Evolutionary conservation across 345 rosid species (phyloP), one percentile per base, ranked within the genome.

Genomic region (Euclidium syriacum): DNA sequence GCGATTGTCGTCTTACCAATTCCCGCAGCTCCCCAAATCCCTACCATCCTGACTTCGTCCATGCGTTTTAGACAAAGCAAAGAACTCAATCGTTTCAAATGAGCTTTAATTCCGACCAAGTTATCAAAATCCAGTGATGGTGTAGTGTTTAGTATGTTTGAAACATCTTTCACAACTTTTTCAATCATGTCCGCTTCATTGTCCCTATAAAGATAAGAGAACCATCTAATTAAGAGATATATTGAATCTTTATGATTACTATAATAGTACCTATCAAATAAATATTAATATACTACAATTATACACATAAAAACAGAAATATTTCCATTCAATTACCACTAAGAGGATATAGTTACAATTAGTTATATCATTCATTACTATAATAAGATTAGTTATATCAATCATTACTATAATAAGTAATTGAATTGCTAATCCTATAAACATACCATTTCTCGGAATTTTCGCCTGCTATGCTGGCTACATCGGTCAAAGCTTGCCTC

Each of bases 51-150:
- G 10, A 58, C 63, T 20, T 40, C 63, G 20, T 40, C 26, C 6
- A 46, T 10, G 3, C 19, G 5, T 25, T 25, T 17, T 4, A 40
- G 25, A 24, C 23, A 15, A 15, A 58, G 49, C 32, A 39, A 24
- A 20, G 32, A 20, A 20, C 7, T 24, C 22, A 58, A 6, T 6
- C 41, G 10, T 22, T 23, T 42, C 35, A 58, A 9, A 41, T 27
- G 63, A 39, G 63, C 7, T 16, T 40, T 12, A 12, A 58, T 6
- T 58, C 63, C 63, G 4, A 58, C 63, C 22, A 58, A 24, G 35
- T 14, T 7, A 4, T 22, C 14, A 23, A 22, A 22, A 23, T 19
- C 63, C 22, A 18, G n/a, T 16, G 42, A 35, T 18, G 59, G 59
- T 30, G 59, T 53, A 10, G 8, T 46, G 16, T 35, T 20, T 16